These are phyloP conservation scores for Saccharomycopsis hybrid DNA, from an alignment of 1,139 yeast species.

Conservation along the genomic window DNA sequence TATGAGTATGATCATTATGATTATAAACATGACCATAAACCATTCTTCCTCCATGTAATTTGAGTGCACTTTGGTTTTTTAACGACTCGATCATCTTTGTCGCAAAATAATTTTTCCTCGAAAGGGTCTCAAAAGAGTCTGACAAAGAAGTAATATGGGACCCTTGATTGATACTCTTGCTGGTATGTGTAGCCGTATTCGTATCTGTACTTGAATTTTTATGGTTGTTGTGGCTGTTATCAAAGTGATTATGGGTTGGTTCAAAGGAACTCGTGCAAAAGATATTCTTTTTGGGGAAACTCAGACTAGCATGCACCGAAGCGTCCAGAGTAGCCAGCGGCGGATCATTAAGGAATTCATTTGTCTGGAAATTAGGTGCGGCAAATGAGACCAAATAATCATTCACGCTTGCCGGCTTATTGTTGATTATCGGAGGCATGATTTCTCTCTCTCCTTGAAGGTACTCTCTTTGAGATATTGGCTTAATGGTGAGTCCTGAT, in stretches of 20 bases:
- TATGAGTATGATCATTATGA: slow-evolving; percentile 56
- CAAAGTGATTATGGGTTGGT: not conserved
- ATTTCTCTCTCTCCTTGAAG: not conserved
- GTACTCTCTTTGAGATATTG: too few species aligned
- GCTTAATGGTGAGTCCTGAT: too few species aligned
- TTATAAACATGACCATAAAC: slow-evolving; percentile 68
- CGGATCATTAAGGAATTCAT: not conserved
- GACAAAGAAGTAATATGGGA: too few species aligned
- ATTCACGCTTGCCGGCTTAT: not conserved
- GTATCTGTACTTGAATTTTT: not conserved
- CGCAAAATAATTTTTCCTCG: slow-evolving; percentile 9
- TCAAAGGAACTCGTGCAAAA: not conserved
- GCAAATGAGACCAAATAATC: not conserved
- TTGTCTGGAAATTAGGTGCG: not conserved
- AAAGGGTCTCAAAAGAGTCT: not conserved
- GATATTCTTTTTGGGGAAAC: not conserved
- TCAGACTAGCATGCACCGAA: not conserved
- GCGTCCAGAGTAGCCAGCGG: not conserved
- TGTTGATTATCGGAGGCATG: not conserved
- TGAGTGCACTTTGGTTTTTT: slow-evolving; percentile 14
- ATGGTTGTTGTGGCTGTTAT: not conserved
- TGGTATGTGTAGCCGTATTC: not conserved
- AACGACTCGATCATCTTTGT: slow-evolving; percentile 18
- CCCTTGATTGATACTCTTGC: too few species aligned
- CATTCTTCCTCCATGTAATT: slow-evolving; percentile 35